phyloP scores from a whole-genome alignment of 2,329 filamentous ascomycete genomes.

The Tolypocladium paradoxum region DNA sequence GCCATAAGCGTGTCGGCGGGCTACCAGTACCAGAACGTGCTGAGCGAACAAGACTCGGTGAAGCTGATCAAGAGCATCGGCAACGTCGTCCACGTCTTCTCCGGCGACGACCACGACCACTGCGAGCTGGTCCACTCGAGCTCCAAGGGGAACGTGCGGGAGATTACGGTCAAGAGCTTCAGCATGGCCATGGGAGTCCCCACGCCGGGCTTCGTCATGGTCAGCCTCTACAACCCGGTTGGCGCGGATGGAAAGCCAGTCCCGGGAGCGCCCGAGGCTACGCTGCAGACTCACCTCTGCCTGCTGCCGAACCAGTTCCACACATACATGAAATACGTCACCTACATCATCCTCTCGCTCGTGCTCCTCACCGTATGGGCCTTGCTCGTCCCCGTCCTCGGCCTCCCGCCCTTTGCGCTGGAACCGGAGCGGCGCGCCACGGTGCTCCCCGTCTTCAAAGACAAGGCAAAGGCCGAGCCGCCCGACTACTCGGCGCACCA shows the following conservation, averaged over 20 bases:
- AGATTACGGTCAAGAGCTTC: conserved; percentile 92
- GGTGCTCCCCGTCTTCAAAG: conserved; percentile 35
- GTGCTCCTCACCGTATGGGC: conserved; percentile 41
- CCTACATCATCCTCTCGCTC: conserved; percentile 45
- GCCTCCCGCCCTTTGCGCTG: conserved; percentile 42
- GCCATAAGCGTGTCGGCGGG: conserved; percentile 67
- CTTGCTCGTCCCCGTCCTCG: conserved; percentile 44
- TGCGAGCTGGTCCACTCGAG: conserved; percentile 76
- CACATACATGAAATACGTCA: conserved; percentile 71
- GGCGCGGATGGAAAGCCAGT: conserved; percentile 45
- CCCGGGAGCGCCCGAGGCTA: conserved; percentile 34
- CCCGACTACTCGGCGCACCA: conserved; percentile 11
- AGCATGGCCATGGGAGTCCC: conserved; percentile 95
- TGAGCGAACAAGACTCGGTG: conserved; percentile 65
- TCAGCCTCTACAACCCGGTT: conserved; percentile 87
- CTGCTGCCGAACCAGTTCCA: conserved; percentile 79
- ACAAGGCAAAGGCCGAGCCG: conserved; percentile 43
- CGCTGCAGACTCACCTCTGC: conserved; percentile 82
- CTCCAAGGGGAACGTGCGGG: conserved; percentile 53
- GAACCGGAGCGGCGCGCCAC: conserved; percentile 23
- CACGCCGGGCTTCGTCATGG: conserved; percentile 74
- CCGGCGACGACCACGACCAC: conserved; percentile 96
- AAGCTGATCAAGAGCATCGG: conserved; percentile 68
- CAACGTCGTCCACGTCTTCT: conserved; percentile 78
- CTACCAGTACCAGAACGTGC: conserved; percentile 95